Evolutionary conservation across 345 rosid species (phyloP), one percentile per base, ranked within the genome.

Genomic region (Ailanthus altissimus): DNA sequence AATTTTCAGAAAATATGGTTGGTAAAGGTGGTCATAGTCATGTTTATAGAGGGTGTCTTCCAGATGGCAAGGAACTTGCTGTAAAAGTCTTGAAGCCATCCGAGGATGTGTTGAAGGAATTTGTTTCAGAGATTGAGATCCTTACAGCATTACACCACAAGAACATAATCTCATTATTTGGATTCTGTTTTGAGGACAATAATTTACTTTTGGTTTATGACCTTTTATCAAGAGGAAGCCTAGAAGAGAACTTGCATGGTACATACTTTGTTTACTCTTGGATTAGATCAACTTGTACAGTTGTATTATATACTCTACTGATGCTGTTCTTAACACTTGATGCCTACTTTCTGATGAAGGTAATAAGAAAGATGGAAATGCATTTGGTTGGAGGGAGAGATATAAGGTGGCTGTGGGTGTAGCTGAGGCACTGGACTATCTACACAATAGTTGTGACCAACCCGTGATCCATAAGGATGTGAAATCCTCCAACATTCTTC

Each of bases 21-120:
- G 99, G 99, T 46, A 92, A 84, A 88, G 99, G 99, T 54, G 99
- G 99, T 51, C 91, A 92, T 76, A 91, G 99, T 77, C 86, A 85
- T 74, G 98, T 97, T 63, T 97, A 92, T 77, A 88, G 82, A 85
- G 99, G 99, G 47, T 83, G 86, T 66, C 87, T 97, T 63, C 90
- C 89, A 45, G 97, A 91, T 81, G 96, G 97, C 47, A 92, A 91
- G 85, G 96, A 97, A 86, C 61, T 97, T 80, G 99, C 99, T 28
- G 91, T 94, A 82, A 97, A 97, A 82, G 77, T 88, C 58, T 77
- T 97, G 84, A 92, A 92, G 86, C 94, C 96, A 67, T 91, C 97
- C 71, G 83, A 70, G 10, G 85, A 88, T 78, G 85, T 85, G 45
- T 56, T 92, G 81, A 88, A 90, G 74, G 97, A 97, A 79, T 94